phyloP scores from a whole-genome alignment of 176 grass and related monocot genomes.

The Oryza meridionalis region DNA sequence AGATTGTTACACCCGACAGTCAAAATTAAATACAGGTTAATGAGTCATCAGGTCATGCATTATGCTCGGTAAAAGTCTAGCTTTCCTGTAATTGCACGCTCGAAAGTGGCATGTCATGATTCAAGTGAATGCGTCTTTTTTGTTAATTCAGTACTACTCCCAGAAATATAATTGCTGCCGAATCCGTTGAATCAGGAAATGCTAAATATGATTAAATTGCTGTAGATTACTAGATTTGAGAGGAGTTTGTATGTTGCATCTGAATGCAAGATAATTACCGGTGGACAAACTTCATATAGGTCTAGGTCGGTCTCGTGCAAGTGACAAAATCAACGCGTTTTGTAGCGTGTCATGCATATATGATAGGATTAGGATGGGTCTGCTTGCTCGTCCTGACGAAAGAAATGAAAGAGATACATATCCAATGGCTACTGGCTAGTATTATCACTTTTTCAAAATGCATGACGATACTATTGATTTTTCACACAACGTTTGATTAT shows the following conservation, averaged over 20 bases:
- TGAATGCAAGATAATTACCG: background rate
- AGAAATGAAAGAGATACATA: background rate
- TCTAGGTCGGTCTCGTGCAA: background rate
- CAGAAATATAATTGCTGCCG: background rate
- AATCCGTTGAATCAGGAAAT: background rate
- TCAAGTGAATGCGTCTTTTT: background rate
- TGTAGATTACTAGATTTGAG: background rate
- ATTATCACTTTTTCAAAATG: too few relatives aligned
- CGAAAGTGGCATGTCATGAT: background rate
- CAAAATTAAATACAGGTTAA: background rate
- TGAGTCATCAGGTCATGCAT: background rate
- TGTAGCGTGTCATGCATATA: background rate
- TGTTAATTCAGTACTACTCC: background rate
- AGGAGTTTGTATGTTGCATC: background rate
- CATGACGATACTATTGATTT: too few relatives aligned
- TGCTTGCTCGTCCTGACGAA: background rate
- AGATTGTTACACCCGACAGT: background rate
- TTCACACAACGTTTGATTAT: too few relatives aligned
- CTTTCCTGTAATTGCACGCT: background rate
- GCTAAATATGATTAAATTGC: too few relatives aligned
- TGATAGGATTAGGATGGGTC: background rate
- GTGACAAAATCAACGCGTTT: background rate
- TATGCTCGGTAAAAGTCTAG: background rate
- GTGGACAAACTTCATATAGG: background rate
- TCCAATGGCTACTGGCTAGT: background rate